Conservation (phyloP, 2,329 filamentous ascomycete species). For the Albifimbria verrucaria region DNA sequence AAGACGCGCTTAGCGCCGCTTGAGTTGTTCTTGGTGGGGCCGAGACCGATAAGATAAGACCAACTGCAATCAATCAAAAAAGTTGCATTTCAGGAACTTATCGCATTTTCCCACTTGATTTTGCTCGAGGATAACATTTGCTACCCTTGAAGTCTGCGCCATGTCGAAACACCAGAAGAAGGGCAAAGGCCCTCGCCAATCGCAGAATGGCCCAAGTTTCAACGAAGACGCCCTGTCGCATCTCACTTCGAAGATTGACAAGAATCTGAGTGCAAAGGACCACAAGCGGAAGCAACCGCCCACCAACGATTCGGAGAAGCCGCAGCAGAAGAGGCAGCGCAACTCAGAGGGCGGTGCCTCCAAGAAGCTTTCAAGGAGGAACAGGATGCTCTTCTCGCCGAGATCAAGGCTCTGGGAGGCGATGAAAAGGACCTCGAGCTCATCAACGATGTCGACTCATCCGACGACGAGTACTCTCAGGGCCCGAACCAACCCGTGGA, state of each 20-base stretch:
- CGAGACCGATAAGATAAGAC: conserved; percentile 12
- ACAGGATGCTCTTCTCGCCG: conserved; percentile 50
- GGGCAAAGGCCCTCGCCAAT: conserved; percentile 24
- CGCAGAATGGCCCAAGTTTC: conserved; percentile 28
- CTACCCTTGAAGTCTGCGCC: conserved; percentile 1
- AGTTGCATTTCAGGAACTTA: conserved; percentile 16
- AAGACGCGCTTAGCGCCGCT: conserved; percentile 18
- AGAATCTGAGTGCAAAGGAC: conserved; percentile 40
- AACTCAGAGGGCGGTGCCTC: conserved; percentile 21
- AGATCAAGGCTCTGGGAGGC: conserved; percentile 63
- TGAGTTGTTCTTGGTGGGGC: conserved; percentile 7
- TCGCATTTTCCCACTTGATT: conserved; percentile 12
- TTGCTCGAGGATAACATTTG: conserved; percentile 7
- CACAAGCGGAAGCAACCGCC: conserved; percentile 44
- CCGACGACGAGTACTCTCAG: conserved; percentile 32
- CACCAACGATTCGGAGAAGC: conserved; percentile 27
- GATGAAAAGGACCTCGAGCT: conserved; percentile 63
- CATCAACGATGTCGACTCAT: conserved; percentile 49
- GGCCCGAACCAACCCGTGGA: conserved; percentile 34
- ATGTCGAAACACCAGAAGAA: conserved; percentile 37
- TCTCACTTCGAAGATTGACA: conserved; percentile 56
- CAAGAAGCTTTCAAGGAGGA: conserved; percentile 24
- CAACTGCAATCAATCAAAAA: conserved; percentile 15
- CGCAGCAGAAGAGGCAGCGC: conserved; percentile 35
- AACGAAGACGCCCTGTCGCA: conserved; percentile 48